Evolutionary conservation across 2,329 filamentous ascomycete species (phyloP).

Genomic region (Cercospora brassicicola): DNA sequence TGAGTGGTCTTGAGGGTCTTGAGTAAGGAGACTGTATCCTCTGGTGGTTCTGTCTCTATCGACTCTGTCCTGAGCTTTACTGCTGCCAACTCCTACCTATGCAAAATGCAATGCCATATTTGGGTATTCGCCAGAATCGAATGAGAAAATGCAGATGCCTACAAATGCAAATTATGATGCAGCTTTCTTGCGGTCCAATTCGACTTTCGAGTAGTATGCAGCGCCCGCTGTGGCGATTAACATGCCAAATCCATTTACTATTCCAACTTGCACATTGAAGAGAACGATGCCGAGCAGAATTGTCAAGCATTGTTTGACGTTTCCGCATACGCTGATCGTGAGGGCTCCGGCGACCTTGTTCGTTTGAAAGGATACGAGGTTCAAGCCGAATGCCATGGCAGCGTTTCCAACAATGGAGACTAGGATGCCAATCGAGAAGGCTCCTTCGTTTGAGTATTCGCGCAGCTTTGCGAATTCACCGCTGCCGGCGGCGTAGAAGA

Average conservation of each 20-base stretch:
- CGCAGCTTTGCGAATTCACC: slow-evolving; percentile 43
- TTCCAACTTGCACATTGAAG: slow-evolving; percentile 39
- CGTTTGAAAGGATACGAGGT: slow-evolving; percentile 42
- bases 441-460: slow-evolving; percentile 24
- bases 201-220: slow-evolving; percentile 60
- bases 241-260: slow-evolving; percentile 56
- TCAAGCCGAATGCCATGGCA: slow-evolving; percentile 39
- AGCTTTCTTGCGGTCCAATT: slow-evolving; percentile 52
- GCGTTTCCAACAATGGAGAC: slow-evolving; percentile 38
- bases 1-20: too few relatives aligned
- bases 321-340: slow-evolving; percentile 41
- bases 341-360: slow-evolving; percentile 44
- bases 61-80: background rate
- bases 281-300: slow-evolving; percentile 42
- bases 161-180: slow-evolving; percentile 1
- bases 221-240: slow-evolving; percentile 57
- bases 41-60: background rate
- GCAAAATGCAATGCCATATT: background rate
- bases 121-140: background rate
- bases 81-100: background rate
- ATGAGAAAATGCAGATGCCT: background rate
- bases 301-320: slow-evolving; percentile 43
- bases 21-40: background rate
- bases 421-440: slow-evolving; percentile 28
- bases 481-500: slow-evolving; percentile 25